Base-by-base conservation (phyloP, 2,329 filamentous ascomycete species). In the Aquanectria penicillioides region DNA sequence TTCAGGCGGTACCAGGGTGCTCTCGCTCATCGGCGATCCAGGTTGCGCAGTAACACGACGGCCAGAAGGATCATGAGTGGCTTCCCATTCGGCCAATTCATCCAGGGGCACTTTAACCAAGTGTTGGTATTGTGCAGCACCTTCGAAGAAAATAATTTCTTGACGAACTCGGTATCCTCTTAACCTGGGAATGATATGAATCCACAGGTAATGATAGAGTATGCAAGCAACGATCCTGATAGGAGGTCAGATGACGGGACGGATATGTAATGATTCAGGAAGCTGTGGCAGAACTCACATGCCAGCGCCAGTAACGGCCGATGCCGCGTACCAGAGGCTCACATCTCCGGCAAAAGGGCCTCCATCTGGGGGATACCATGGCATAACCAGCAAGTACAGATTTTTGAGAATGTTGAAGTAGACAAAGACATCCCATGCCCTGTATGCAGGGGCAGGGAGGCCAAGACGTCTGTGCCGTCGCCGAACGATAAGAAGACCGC, bases 321-420 rank as follows among this genome's bases (percentile, higher is more conserved):
- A 92, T 0, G 89, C 91, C 2, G 82, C 89, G 63, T 92, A 92
- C 85, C 87, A 92, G 73, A 92, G 92, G 51, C 84, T 88, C 4
- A 91, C 89, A 54, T 89, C 85, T 0, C 88, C 89, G 0, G 83
- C 85, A 43, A 83, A 81, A 0, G 78, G 77, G 0, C 89, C 89
- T 0, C 78, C 81, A 1, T 79, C 77, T 0, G 89, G 89, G 2
- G 89, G 89, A 63, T 87, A 89, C 89, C 89, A 92, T 0, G 89
- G 89, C 81, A 90, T 90, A 15, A 87, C 81, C 2, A 92, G 74
- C 29, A 90, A 75, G 63, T 86, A 91, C 0, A 88, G 52, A 49
- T 89, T 84, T 1, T 86, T 76, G 1, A 85, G 69, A 50, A 89
- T 81, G 54, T 81, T 86, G 73, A 91, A 90, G 5, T 83, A 67